Base-by-base conservation (phyloP, 169 alveolate species). In the Cryptosporidium ryanae region DNA sequence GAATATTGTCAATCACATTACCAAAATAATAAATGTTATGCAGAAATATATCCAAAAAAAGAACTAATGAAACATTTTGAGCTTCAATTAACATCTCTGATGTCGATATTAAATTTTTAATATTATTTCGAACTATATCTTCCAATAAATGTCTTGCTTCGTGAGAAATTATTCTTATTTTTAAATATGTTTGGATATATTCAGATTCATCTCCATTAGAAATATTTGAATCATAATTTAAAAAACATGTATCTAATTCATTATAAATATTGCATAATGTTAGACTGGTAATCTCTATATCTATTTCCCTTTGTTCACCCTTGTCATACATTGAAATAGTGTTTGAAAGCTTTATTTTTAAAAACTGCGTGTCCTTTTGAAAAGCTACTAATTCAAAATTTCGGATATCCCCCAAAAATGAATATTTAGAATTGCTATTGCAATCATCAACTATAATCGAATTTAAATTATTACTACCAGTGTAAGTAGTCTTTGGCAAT, bases 1-100 rank as follows among this genome's bases (percentile, higher is more conserved):
- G 70, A 25, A 76, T 55, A 8, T 76, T 76, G 3, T 76, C 87
- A 12, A 57, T 18, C 25, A 76, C 17, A 49, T 76, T 31, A 10
- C 63, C 57, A 18, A 76, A 76, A 49, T 76, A 76, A 63, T 59
- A 76, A 6, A 76, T 76, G n/a, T 55, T 29, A 48, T 76, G 87
- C 63, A 76, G 27, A 46, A 76, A 59, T 5, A 52, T 48, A 31
- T 76, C 87, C 3, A 76, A 61, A 61, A 76, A 76, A 13, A 76
- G 63, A 6, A 76, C 64, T 21, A 76, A 7, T 4, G 70, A 46
- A 10, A 76, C 10, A 1, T 46, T 27, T 17, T 38, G 59, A 43
- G 76, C 87, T n/a, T 55, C 71, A 8, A 76, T 48, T 25, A 76
- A 50, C 64, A 76, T n/a, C 71, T 76, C 76, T 7, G 87, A 76